Evolutionary conservation across 164 flowering plant genomes (phyloP), one percentile per base, ranked within the genome.

Genomic region (Macadamia tetraphylla): DNA sequence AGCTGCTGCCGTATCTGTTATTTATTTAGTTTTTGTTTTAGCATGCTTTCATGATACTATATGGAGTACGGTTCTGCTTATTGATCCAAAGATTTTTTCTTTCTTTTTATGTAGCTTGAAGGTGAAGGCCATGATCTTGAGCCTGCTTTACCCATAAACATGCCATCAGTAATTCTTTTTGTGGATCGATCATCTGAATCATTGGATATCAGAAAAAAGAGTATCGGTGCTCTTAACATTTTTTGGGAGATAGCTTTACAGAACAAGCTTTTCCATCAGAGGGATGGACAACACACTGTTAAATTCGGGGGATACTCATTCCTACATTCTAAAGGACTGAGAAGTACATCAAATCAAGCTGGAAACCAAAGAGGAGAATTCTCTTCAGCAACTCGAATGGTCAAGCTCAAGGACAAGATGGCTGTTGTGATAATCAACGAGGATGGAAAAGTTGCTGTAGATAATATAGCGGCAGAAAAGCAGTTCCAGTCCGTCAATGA

Each of bases 181-280:
- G 83, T 92, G 69, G 99, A 94, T 81, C 87, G 97, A 80, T 86
- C 86, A 63, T 87, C 97, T 55, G 86, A 83, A 55, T 85, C 82
- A 13, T 67, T 76, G 51, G 76, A 80, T 60, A 73, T 68, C 61
- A 85, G 78, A 77, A 75, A 62, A 73, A 82, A 79, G 74, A 85
- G 97, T 79, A 75, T 65, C 72, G 81, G 75, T 56, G 95, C 92
- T 68, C 89, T 94, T 68, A 70, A 71, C 43, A 63, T 59, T 13
- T 85, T 92, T 58, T 84, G 87, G 79, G 81, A 83, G 51, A 70
- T 90, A 9, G 92, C 89, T 2, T 18, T 77, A 64, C 72, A 80
- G 29, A 70, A 65, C 78, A 72, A 74, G 61, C 52, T 55, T 17
- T 68, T 77, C 11, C 55, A 69, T 69, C 75, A 65, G 57, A 73